Base-by-base conservation (phyloP, 2,329 filamentous ascomycete species). In the Emmonsia crescens region DNA sequence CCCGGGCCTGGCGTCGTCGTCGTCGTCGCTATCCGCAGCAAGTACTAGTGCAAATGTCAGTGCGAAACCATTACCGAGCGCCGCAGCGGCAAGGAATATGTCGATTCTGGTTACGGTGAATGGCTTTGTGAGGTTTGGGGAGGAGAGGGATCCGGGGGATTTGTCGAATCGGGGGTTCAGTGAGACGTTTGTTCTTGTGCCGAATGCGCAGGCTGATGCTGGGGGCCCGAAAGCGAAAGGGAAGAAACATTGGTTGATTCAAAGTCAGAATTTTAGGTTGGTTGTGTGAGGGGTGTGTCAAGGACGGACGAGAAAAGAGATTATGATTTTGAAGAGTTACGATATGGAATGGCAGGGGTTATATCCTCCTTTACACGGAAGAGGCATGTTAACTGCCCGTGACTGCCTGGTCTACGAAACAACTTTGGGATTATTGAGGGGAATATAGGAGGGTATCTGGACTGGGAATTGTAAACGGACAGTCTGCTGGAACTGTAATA, bases 131-230 rank as follows among this genome's bases (percentile, higher is more conserved):
- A 82, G 85, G 65, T 87, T 89, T 69, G 86, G 86, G 57, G 82
- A 84, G 63, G 81, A 80, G 52, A 63, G 60, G 59, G 65, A 64
- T 62, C 72, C 74, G 52, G 81, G 81, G 66, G 83, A 86, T 36
- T 82, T 83, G 16, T 82, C 82, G 16, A 82, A 84, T 72, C 84
- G 85, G 66, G 85, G 84, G 42, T 96, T 96, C 73, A 88, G 85
- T 69, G 91, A 96, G 73, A 87, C 83, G 0, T 87, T 96, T 71
- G 83, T 95, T 29, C 78, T 96, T 60, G 88, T 93, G 44, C 90
- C 91, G 8, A 89, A 90, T 63, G 68, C 72, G 19, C 66, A 69
- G 12, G 64, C 75, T 82, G 85, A 74, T 5, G 65, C 75, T 0
- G 77, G 81, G 66, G 78, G 76, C 4, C 76, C 76, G 61, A 84